Percentiles rank a stretch among this genome's conserved stretches.
phyloP scores from a whole-genome alignment of 2,329 filamentous ascomycete species.

The Verticillium tricorpus region DNA sequence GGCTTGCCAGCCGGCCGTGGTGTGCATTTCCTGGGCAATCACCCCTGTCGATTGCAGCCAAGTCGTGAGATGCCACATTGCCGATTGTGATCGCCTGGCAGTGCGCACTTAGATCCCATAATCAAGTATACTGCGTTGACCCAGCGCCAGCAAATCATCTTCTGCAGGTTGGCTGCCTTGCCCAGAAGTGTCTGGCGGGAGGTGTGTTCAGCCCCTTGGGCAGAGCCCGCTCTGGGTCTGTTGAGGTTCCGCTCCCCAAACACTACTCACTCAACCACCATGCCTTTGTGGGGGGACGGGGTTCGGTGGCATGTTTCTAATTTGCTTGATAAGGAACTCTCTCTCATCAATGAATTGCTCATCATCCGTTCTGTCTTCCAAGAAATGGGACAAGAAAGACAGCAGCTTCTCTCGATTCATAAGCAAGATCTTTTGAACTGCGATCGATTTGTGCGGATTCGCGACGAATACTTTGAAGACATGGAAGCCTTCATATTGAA shows the following conservation, averaged over 20 bases:
- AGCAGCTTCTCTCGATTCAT: conserved; percentile 93
- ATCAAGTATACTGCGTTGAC: not conserved
- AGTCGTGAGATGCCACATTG: too few species aligned
- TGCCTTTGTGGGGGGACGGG: conserved; percentile 49
- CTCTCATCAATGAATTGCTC: conserved; percentile 99
- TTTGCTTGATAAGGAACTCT: conserved; percentile 94
- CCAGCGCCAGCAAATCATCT: not conserved
- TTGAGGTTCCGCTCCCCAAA: not conserved
- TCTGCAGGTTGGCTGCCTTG: not conserved
- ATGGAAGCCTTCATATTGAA: conserved; percentile 98
- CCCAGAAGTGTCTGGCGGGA: not conserved
- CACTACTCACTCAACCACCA: conserved; percentile 1
- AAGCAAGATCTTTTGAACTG: conserved; percentile 90
- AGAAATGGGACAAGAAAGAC: conserved; percentile 82
- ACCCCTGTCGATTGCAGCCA: too few species aligned
- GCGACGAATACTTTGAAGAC: conserved; percentile 99
- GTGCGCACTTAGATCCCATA: too few species aligned
- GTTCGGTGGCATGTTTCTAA: conserved; percentile 61
- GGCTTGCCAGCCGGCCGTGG: too few species aligned
- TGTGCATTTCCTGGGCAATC: too few species aligned
- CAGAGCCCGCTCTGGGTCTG: not conserved
- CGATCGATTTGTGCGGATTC: conserved; percentile 95
- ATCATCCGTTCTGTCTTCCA: conserved; percentile 93
- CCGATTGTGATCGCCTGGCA: too few species aligned
- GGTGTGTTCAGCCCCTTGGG: not conserved